Evolutionary conservation across 192 early-diverging fungal species (phyloP).

Genomic region (Podila verticillata): DNA sequence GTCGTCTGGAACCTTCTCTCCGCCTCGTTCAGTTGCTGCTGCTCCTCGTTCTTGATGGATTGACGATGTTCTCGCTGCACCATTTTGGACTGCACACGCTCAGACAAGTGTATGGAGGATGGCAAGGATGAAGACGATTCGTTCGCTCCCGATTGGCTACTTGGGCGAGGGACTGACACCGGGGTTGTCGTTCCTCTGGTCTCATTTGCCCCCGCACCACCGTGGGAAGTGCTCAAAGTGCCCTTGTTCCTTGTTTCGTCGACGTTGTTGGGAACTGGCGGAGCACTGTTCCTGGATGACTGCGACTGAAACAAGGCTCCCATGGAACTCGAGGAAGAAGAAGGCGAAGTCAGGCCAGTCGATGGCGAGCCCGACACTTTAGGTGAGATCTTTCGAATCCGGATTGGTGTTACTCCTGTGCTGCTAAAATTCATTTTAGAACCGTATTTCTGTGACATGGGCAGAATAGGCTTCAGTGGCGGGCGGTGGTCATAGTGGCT

Average conservation of each 20-base stretch:
- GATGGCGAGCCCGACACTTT: constrained; percentile 6
- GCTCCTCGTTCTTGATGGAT: background rate
- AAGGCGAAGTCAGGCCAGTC: background rate
- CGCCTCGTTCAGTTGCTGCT: background rate
- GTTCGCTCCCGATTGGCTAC: background rate
- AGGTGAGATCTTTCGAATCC: constrained; percentile 44
- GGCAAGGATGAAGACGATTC: background rate
- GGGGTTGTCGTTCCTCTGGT: no score
- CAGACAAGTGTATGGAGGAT: background rate
- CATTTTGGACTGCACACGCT: background rate
- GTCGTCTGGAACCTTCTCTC: background rate
- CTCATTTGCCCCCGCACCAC: no score
- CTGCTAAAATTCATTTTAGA: constrained; percentile 25
- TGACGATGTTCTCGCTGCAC: background rate
- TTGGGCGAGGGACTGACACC: no score
- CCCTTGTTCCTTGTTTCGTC: no score
- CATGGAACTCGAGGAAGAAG: background rate
- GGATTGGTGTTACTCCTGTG: constrained; percentile 19
- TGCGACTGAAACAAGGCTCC: constrained; percentile 12
- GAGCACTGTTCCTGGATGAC: no score
- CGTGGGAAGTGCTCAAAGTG: no score
- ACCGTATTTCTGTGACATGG: constrained; percentile 44
- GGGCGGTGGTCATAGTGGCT: constrained; percentile 37
- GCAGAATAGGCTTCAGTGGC: constrained; percentile 39
- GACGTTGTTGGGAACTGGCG: no score